Evolutionary conservation across 306 rosid species (phyloP), one percentile per base, ranked within the genome.

Genomic region (Coriaria nepalensis): DNA sequence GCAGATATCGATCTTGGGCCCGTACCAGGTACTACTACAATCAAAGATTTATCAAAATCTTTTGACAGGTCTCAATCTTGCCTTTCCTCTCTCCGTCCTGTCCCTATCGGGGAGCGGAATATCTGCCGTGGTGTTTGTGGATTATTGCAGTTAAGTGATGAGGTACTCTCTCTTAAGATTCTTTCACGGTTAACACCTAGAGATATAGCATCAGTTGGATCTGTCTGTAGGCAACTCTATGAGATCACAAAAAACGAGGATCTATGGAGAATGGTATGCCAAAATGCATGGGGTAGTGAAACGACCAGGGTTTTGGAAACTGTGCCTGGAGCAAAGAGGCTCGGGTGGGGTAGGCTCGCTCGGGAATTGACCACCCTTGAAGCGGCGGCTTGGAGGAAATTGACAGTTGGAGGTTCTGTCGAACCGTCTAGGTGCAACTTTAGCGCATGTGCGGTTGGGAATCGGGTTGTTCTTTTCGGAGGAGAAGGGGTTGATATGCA

Each of bases 401-500:
- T 92, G 49, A 85, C 93, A 2, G 96, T 92, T 44, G 85, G 93
- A 46, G 96, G 98, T 66, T 76, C 75, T 48, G 96, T 92, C 49
- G 98, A 92, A 66, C 98, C 98, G 48, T 92, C 96, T 15, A 94
- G 98, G 11, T 92, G 98, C 65, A 92, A 92, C 51, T 92, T 92
- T 50, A 86, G 96, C 72, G 96, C 98, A 47, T 92, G 98, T 72
- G 98, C 96, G 7, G 96, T 92, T 59, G 98, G 98, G 33, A 92
- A 92, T 56, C 87, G 98, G 33, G 82, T 92, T 57, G 98, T 92
- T 47, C 85, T 92, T 61, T 92, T 92, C 60, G 98, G 98, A 33
- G 98, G 98, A 47, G 98, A 92, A 72, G 96, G 98, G 48, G 96
- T 92, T 50, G 82, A 92, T 71, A 92, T 92, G 98, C 94, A 92